These are phyloP conservation scores for Pezicula neosporulosa DNA, from an alignment of 2,329 filamentous ascomycete species.

Conservation along the genomic window DNA sequence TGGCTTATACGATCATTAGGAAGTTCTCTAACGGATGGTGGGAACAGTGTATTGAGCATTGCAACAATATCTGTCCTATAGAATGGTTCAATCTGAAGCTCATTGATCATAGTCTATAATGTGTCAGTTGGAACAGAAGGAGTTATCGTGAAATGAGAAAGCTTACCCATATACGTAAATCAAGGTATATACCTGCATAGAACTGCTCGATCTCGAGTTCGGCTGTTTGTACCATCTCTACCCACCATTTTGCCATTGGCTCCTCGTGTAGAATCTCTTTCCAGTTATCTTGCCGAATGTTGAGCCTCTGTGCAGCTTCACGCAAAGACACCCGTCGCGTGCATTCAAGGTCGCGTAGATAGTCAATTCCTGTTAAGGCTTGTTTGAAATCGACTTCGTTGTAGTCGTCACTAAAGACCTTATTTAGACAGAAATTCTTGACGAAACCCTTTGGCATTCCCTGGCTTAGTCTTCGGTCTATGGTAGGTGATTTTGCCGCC, in stretches of 20 bases:
- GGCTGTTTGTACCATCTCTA: constrained; percentile 16
- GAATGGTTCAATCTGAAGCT: constrained; percentile 14
- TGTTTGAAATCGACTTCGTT: constrained; percentile 17
- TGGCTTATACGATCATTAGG: constrained; percentile 16
- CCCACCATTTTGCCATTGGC: constrained; percentile 17
- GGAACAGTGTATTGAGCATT: constrained; percentile 27
- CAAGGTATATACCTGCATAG: constrained; percentile 20
- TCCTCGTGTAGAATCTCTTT: constrained; percentile 12
- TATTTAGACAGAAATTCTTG: constrained; percentile 12
- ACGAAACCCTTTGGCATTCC: constrained; percentile 16
- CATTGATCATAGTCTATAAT: constrained; percentile 20
- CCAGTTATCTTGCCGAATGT: constrained; percentile 20
- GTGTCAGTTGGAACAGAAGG: constrained; percentile 2
- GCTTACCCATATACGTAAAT: constrained; percentile 25
- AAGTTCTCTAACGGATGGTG: constrained; percentile 18
- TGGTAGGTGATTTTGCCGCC: not conserved
- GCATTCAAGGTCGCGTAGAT: constrained; percentile 22
- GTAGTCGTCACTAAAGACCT: constrained; percentile 14
- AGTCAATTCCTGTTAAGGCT: constrained; percentile 21
- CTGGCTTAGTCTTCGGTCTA: not conserved
- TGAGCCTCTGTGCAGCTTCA: constrained; percentile 16
- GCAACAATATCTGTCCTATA: constrained; percentile 20
- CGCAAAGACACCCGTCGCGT: constrained; percentile 14
- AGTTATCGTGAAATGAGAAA: not conserved
- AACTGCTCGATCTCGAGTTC: constrained; percentile 15